Base-by-base conservation (phyloP, 768 basidiomycete species). In the Calocera cornea region DNA sequence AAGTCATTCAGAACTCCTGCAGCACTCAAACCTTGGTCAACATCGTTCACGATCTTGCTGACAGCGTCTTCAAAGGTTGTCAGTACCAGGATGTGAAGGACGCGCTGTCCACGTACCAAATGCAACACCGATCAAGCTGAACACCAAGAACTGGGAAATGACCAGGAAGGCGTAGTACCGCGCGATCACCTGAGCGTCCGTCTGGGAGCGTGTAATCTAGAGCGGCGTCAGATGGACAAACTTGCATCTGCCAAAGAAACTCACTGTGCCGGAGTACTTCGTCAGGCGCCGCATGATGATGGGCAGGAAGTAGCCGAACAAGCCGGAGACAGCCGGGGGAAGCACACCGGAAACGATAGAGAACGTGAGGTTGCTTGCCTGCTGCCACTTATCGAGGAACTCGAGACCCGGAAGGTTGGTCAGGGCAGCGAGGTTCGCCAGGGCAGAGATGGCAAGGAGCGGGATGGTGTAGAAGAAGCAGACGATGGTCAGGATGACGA, bases 401-500 rank as follows among this genome's bases (percentile, higher is more conserved):
- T 79, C 78, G 7, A 97, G 31, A 2, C 54, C 54, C 5, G 54
- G 54, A 71, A 41, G 27, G 67, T 22, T 27, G 74, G 87, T 65
- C 72, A 92, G 88, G 41, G 87, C 83, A 64, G 87, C 83, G 79
- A 99, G 81, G 78, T 99, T 98, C 71, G 97, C 93, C 64, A 97
- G 80, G 70, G 92, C 79, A 14, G 95, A 95, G 70, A 98, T 93
- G 70, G 91, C 79, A 74, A 95, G 84, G 19, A 99, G 79, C 22
- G 97, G 97, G 11, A 95, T 80, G 38, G 94, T 97, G 80, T 99
- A 95, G 80, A 98, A 85, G 80, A 93, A 94, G 77, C 92, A 95
- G 63, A 97, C 85, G 34, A 85, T 72, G 24, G 82, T 79, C 65
- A 99, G 83, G 76, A 88, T 83, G 40, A 88, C 68, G 77, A 91